Evolutionary conservation across 169 alveolate genomes (phyloP).

Genomic region (Plasmodium gonderi): DNA sequence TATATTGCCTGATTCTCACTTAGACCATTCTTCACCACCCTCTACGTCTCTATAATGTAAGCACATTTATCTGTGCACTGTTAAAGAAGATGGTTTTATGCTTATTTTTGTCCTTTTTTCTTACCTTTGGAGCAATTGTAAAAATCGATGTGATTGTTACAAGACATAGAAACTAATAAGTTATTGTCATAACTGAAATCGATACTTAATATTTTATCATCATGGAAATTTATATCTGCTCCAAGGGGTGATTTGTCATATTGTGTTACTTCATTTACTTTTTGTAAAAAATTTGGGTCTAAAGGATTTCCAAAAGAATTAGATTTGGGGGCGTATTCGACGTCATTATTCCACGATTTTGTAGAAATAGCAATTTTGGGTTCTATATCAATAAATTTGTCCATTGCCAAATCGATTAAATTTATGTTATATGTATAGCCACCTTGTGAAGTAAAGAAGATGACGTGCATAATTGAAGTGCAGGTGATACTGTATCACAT

Average conservation of each 20-base stretch:
- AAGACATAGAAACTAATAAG: constrained; percentile 58
- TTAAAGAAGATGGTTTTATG: background rate
- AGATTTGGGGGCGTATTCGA: background rate
- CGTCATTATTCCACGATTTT: background rate
- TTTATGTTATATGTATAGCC: constrained; percentile 69
- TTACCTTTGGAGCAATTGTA: constrained; percentile 72
- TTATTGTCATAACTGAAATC: constrained; percentile 74
- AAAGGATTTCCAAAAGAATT: constrained; percentile 8
- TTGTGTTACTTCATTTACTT: background rate
- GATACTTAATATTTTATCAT: constrained; percentile 56
- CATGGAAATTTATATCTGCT: background rate
- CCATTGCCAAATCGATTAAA: constrained; percentile 39
- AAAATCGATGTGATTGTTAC: constrained; percentile 65
- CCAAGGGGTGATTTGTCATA: background rate
- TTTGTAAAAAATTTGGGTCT: constrained; percentile 1
- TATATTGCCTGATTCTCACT: too few species aligned
- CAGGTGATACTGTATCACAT: background rate
- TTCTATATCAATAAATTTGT: constrained; percentile 63
- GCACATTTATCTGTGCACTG: background rate
- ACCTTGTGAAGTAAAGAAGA: background rate
- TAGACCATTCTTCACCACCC: too few species aligned
- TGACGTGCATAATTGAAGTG: background rate
- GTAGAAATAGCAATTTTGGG: constrained; percentile 7
- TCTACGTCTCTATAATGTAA: too few species aligned
- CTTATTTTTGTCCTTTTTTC: background rate